Evolutionary conservation across 1,284 basidiomycete genomes (phyloP).

Genomic region (Calocybe gambosa): DNA sequence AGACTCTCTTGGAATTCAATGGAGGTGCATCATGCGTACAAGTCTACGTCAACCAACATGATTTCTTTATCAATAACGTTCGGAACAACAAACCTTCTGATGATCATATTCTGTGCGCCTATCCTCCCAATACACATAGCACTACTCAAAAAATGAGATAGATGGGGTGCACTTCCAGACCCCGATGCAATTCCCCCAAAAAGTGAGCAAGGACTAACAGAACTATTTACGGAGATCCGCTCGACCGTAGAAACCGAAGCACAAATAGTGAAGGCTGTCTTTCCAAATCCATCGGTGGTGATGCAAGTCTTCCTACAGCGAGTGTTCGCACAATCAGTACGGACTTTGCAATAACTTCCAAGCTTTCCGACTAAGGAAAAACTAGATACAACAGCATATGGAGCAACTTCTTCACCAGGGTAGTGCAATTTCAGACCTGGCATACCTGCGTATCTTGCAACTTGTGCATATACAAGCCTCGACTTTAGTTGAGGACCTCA

Average conservation of each 20-base stretch:
- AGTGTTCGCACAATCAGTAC: constrained; percentile 95
- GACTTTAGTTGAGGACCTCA: constrained; percentile 85
- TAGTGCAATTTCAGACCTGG: constrained; percentile 74
- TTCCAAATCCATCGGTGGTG: constrained; percentile 94
- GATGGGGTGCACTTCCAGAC: constrained; percentile 79
- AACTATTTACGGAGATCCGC: constrained; percentile 85
- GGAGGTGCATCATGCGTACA: constrained; percentile 96
- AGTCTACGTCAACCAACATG: constrained; percentile 99
- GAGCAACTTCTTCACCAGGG: constrained; percentile 79
- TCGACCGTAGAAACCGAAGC: constrained; percentile 92
- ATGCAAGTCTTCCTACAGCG: constrained; percentile 99
- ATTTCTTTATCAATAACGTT: constrained; percentile 94
- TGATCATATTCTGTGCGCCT: constrained; percentile 56
- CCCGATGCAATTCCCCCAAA: constrained; percentile 78
- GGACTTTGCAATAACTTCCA: constrained; percentile 21
- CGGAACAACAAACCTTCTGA: constrained; percentile 54
- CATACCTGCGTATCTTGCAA: constrained; percentile 88
- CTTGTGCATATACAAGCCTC: constrained; percentile 82
- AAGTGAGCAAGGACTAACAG: constrained; percentile 73
- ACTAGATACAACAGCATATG: constrained; percentile 90
- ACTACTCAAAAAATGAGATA: constrained; percentile 25
- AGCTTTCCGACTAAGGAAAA: neutral
- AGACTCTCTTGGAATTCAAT: constrained; percentile 96
- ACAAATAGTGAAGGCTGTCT: constrained; percentile 98
- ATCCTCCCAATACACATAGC: neutral